Conservation (phyloP, 495 filamentous ascomycete genomes). For the Penicillium tannophilum region DNA sequence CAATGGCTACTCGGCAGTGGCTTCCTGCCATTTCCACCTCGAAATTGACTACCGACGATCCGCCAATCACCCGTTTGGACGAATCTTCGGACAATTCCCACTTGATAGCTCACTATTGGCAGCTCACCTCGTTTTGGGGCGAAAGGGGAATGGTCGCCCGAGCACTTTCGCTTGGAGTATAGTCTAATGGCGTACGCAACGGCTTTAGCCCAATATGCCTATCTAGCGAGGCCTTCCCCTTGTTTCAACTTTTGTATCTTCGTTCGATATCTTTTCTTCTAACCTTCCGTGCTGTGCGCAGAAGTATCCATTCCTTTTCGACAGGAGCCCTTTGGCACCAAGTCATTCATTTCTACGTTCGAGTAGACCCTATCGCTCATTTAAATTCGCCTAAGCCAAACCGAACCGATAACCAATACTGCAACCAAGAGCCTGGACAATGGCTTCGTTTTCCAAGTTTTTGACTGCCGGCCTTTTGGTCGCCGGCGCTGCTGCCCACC, state of each 20-base stretch:
- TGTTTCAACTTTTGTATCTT: neutral
- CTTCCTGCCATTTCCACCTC: neutral
- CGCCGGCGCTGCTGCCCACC: neutral
- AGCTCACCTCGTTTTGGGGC: neutral
- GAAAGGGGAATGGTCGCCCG: neutral
- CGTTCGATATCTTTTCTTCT: neutral
- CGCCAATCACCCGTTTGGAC: neutral
- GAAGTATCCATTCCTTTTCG: conserved; percentile 4
- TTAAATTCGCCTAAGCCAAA: neutral
- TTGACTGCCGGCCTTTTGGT: neutral
- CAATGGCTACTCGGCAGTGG: neutral
- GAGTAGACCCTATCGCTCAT: neutral
- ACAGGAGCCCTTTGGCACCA: neutral
- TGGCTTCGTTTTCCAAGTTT: neutral
- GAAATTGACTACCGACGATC: conserved; percentile 1
- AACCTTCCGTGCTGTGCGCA: conserved; percentile 2
- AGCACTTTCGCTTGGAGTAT: neutral
- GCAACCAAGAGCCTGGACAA: neutral
- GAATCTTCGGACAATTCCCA: neutral
- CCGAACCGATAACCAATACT: neutral
- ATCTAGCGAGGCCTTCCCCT: neutral
- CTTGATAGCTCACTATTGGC: neutral
- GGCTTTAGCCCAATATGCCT: neutral
- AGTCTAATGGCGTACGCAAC: neutral
- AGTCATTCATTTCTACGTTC: conserved; percentile 4